Percentiles rank a stretch among this genome's conserved stretches.
These are phyloP conservation scores for Crithidia acanthocephali DNA, from an alignment of 208 protist species.

Conservation along the genomic window DNA sequence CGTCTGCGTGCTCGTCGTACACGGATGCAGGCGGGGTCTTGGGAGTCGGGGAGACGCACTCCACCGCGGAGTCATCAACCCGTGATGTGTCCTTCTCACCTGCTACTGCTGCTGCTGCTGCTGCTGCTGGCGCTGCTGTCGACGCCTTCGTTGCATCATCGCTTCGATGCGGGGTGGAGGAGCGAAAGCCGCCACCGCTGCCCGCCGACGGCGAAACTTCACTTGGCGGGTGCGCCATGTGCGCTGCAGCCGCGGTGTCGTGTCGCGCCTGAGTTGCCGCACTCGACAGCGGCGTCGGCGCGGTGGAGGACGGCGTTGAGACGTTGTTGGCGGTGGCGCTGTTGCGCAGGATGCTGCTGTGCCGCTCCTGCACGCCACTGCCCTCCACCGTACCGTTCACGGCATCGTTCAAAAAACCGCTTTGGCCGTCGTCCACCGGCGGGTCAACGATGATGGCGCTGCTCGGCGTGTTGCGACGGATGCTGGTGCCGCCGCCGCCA, in stretches of 20 bases:
- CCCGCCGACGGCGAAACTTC: neutral
- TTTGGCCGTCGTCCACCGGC: neutral
- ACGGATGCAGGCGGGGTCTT: neutral
- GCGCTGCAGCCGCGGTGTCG: too few relatives aligned
- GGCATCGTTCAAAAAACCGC: neutral
- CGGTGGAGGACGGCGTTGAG: constrained; percentile 7
- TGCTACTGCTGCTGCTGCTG: neutral
- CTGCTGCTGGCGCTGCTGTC: neutral
- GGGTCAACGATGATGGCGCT: constrained; percentile 15
- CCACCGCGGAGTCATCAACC: neutral
- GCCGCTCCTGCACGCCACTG: neutral
- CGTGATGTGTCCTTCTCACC: neutral
- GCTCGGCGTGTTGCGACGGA: constrained; percentile 18
- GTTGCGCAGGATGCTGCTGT: constrained; percentile 14
- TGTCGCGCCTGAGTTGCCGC: neutral
- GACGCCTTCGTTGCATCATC: neutral
- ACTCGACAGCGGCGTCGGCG: constrained; percentile 1
- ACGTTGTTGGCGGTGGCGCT: neutral
- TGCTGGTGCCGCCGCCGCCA: neutral
- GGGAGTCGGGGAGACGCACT: constrained; percentile 6
- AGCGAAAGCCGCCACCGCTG: neutral
- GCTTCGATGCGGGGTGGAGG: neutral
- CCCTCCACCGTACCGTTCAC: neutral
- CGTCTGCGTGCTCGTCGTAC: neutral
- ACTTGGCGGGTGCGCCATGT: neutral